phyloP scores from a whole-genome alignment of 306 rosid species.

The Cicer judaicum region DNA sequence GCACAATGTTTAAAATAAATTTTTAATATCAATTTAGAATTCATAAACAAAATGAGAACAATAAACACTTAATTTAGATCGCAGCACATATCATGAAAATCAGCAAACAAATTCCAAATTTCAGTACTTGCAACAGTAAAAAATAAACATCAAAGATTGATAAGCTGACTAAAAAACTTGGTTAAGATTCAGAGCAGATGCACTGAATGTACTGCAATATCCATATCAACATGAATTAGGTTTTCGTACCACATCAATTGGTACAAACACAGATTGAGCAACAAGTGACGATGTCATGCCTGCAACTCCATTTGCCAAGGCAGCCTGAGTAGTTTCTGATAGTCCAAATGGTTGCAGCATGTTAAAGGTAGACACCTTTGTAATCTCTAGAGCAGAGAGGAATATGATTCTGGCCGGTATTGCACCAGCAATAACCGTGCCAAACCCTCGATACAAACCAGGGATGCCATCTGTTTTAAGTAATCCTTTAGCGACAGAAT shows the following conservation, averaged over 20 bases:
- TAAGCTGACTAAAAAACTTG: slow-evolving; percentile 29
- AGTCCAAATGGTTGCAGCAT: slow-evolving; percentile 71
- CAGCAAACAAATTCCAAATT: slow-evolving; percentile 12
- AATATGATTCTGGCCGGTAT: slow-evolving; percentile 86
- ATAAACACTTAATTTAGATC: slow-evolving; percentile 11
- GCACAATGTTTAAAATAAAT: slow-evolving; percentile 20
- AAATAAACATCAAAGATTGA: neutral
- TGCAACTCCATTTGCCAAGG: slow-evolving; percentile 89
- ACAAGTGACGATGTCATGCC: slow-evolving; percentile 90
- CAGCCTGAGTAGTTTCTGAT: slow-evolving; percentile 85
- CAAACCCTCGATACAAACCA: slow-evolving; percentile 91
- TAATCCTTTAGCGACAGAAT: slow-evolving; percentile 75
- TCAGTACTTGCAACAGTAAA: slow-evolving; percentile 22
- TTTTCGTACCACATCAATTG: slow-evolving; percentile 89
- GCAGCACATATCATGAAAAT: slow-evolving; percentile 16
- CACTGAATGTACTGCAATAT: slow-evolving; percentile 34
- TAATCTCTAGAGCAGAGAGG: slow-evolving; percentile 78
- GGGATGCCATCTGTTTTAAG: slow-evolving; percentile 83
- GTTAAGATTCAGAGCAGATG: slow-evolving; percentile 17
- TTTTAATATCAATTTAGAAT: slow-evolving; percentile 14
- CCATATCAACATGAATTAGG: slow-evolving; percentile 38
- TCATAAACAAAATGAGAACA: slow-evolving; percentile 9
- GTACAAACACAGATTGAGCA: slow-evolving; percentile 93
- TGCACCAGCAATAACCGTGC: slow-evolving; percentile 89
- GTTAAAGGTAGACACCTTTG: slow-evolving; percentile 73